phyloP scores from a whole-genome alignment of 1,284 basidiomycete species.

The Anthracocystis walkeri region DNA sequence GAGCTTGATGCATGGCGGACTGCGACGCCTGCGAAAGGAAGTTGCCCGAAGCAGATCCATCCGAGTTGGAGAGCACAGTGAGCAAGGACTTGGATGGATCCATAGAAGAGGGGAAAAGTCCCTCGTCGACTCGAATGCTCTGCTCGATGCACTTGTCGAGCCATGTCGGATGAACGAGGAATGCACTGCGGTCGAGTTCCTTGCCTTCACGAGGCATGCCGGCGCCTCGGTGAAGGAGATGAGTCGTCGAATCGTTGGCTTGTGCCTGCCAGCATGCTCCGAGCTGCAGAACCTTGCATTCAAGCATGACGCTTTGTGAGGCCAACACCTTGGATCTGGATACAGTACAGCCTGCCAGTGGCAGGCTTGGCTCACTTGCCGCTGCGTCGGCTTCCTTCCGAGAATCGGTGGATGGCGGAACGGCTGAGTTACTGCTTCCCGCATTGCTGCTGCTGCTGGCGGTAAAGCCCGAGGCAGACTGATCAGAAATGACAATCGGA shows the following conservation, averaged over 20 bases:
- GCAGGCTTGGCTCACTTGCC: conserved; percentile 8
- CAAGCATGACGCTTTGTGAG: conserved; percentile 28
- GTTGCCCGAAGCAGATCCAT: conserved; percentile 39
- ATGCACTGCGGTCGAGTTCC: conserved; percentile 11
- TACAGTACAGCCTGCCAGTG: conserved; percentile 33
- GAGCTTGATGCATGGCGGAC: conserved; percentile 2
- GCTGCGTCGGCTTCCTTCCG: not conserved
- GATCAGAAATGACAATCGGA: conserved; percentile 11
- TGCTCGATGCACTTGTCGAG: conserved; percentile 50
- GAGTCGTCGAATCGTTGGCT: conserved; percentile 24
- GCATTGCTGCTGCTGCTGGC: conserved; percentile 14
- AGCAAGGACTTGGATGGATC: conserved; percentile 34
- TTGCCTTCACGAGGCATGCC: conserved; percentile 28
- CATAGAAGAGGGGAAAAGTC: conserved; percentile 42
- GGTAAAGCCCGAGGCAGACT: conserved; percentile 9
- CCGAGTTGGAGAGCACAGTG: conserved; percentile 44
- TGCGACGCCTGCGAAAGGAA: conserved; percentile 45
- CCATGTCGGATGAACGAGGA: conserved; percentile 48
- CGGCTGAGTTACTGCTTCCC: conserved; percentile 3
- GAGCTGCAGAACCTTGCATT: conserved; percentile 44
- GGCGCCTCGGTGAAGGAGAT: conserved; percentile 39
- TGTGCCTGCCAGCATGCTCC: conserved; percentile 40
- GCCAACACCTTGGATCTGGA: conserved; percentile 34
- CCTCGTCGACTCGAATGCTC: conserved; percentile 40
- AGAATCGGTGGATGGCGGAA: not conserved